phyloP scores from a whole-genome alignment of 2,329 filamentous ascomycete species.

The Dactylellina parvicollis region DNA sequence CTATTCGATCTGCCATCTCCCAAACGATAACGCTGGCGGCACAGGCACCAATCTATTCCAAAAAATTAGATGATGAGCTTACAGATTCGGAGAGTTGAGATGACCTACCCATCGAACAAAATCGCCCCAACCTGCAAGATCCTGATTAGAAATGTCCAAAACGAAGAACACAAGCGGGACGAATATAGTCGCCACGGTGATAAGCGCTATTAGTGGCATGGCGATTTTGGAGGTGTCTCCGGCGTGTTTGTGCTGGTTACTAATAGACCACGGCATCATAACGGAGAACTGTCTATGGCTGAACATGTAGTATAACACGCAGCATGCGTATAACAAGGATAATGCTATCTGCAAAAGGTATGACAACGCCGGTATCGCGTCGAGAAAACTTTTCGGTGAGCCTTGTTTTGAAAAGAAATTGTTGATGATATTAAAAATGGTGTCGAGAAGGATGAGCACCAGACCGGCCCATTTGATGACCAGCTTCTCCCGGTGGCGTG shows the following conservation, averaged over 20 bases:
- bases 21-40: slow-evolving; percentile 96
- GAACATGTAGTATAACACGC: slow-evolving; percentile 92
- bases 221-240: slow-evolving; percentile 46
- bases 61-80: slow-evolving; percentile 3
- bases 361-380: slow-evolving; percentile 88
- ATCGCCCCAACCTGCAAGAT: slow-evolving; percentile 90
- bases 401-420: slow-evolving; percentile 75
- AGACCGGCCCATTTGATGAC: slow-evolving; percentile 99
- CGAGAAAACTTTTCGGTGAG: slow-evolving; percentile 79
- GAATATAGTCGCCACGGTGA: slow-evolving; percentile 82
- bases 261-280: slow-evolving; percentile 51
- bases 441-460: slow-evolving; percentile 87
- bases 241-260: slow-evolving; percentile 46
- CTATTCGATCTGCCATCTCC: slow-evolving; percentile 97
- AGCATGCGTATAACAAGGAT: slow-evolving; percentile 86
- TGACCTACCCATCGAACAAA: slow-evolving; percentile 83
- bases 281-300: slow-evolving; percentile 61
- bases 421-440: slow-evolving; percentile 90
- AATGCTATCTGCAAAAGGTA: slow-evolving; percentile 90
- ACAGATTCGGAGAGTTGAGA: background rate
- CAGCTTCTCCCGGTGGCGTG: slow-evolving; percentile 94
- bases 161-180: slow-evolving; percentile 94
- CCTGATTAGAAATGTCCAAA: slow-evolving; percentile 83
- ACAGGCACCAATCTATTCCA: slow-evolving; percentile 74
- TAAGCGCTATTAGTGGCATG: slow-evolving; percentile 72